Evolutionary conservation across 2,329 filamentous ascomycete genomes (phyloP).

Genomic region (Escovopsis sp.): DNA sequence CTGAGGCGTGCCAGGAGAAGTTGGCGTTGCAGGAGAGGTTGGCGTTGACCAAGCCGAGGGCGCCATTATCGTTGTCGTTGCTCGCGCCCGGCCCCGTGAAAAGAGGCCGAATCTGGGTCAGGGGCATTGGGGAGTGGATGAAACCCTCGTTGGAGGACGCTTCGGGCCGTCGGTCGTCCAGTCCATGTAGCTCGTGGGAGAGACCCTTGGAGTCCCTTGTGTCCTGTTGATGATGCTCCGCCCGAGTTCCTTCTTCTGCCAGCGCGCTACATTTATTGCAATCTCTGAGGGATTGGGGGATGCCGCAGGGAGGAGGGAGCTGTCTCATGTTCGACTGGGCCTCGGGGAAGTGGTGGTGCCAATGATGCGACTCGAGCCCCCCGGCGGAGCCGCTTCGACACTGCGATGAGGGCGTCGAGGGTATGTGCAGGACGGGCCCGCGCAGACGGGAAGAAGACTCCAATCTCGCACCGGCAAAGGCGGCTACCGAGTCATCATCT

Average conservation of each 20-base stretch:
- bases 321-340: conserved; percentile 1
- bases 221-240: neutral
- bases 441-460: neutral
- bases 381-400: neutral
- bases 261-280: conserved; percentile 1
- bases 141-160: neutral
- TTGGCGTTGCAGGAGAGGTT: conserved; percentile 5
- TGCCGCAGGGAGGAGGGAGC: neutral
- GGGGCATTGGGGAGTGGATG: conserved; percentile 6
- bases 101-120: conserved; percentile 8
- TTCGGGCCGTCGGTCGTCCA: neutral
- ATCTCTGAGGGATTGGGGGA: neutral
- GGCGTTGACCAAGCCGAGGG: conserved; percentile 5
- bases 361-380: conserved; percentile 2
- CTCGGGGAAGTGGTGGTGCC: conserved; percentile 7
- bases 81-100: conserved; percentile 1
- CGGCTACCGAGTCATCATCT: neutral
- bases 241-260: neutral
- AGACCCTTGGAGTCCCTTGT: too few species aligned
- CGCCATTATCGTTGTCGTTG: neutral
- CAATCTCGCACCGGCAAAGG: neutral
- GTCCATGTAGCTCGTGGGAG: too few species aligned
- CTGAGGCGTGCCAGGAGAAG: neutral
- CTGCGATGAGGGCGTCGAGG: neutral
- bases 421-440: neutral